These are phyloP conservation scores for Leccinum brunneo-olivaceum DNA, from an alignment of 1,284 basidiomycete genomes.

Conservation along the genomic window DNA sequence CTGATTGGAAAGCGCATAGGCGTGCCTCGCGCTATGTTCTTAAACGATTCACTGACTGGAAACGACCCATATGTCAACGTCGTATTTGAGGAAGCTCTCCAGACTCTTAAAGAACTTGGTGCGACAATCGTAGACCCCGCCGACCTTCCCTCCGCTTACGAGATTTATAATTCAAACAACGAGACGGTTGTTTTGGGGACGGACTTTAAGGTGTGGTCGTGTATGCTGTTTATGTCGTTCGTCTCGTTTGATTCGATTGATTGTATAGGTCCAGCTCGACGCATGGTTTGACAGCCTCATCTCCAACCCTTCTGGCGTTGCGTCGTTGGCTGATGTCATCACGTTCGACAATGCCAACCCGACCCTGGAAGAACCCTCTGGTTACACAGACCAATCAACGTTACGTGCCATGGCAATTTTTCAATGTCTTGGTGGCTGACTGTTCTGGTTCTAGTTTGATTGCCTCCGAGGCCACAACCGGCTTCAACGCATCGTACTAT, in stretches of 20 bases:
- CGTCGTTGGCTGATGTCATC: conserved; percentile 49
- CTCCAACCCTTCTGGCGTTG: conserved; percentile 47
- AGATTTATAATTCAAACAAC: conserved; percentile 43
- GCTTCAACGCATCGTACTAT: conserved; percentile 43
- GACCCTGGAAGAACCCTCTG: conserved; percentile 42
- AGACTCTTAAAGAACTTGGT: conserved; percentile 43
- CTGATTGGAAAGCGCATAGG: conserved; percentile 55
- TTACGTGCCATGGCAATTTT: no score
- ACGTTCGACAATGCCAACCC: conserved; percentile 47
- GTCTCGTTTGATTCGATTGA: not conserved
- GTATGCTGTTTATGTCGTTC: not conserved
- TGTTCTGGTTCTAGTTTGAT: conserved; percentile 34
- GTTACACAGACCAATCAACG: conserved; percentile 44
- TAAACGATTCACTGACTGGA: conserved; percentile 37
- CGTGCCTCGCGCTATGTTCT: conserved; percentile 45
- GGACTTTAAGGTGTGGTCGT: conserved; percentile 50
- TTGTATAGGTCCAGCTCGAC: conserved; percentile 43
- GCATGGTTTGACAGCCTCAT: conserved; percentile 39
- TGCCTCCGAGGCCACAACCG: conserved; percentile 40
- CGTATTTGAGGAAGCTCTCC: conserved; percentile 46
- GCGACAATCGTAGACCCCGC: conserved; percentile 59
- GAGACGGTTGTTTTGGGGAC: conserved; percentile 47
- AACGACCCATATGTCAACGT: conserved; percentile 39
- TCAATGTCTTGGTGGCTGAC: not conserved
- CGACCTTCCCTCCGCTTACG: conserved; percentile 50